Conservation (phyloP, 495 filamentous ascomycete genomes). For the Neurospora pannonica region DNA sequence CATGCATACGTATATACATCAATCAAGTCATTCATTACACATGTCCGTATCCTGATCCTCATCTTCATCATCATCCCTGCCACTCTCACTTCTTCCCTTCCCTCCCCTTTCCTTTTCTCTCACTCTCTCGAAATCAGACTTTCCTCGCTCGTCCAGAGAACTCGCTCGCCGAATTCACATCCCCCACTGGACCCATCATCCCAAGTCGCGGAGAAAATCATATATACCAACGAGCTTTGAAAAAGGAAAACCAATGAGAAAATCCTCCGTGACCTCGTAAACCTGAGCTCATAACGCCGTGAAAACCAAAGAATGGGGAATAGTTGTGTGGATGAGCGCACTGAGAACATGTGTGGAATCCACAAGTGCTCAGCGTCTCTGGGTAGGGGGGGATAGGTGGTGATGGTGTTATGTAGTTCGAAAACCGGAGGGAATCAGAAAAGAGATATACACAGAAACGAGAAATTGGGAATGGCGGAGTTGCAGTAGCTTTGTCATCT, state of each 20-base stretch:
- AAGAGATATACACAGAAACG: constrained; percentile 4
- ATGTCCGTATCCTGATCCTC: not conserved
- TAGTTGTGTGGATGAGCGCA: not conserved
- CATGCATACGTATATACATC: not conserved
- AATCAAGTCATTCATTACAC: not conserved
- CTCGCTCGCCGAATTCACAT: not conserved
- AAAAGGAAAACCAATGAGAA: not conserved
- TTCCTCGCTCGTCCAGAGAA: not conserved
- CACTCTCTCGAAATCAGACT: not conserved
- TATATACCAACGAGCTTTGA: not conserved
- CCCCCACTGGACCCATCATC: not conserved
- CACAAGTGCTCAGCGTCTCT: not conserved
- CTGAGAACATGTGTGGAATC: not conserved
- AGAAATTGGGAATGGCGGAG: not conserved
- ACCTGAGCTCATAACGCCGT: not conserved
- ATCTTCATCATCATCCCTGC: not conserved
- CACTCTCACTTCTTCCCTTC: not conserved
- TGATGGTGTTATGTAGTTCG: not conserved
- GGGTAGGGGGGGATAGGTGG: not conserved
- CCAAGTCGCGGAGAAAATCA: not conserved
- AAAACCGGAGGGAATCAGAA: not conserved
- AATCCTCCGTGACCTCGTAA: not conserved
- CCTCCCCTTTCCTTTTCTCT: not conserved
- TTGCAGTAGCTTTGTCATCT: not conserved
- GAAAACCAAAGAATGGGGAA: not conserved